Evolutionary conservation across 164 flowering plant genomes (phyloP).

Genomic region (Chimonanthus salicifolius): DNA sequence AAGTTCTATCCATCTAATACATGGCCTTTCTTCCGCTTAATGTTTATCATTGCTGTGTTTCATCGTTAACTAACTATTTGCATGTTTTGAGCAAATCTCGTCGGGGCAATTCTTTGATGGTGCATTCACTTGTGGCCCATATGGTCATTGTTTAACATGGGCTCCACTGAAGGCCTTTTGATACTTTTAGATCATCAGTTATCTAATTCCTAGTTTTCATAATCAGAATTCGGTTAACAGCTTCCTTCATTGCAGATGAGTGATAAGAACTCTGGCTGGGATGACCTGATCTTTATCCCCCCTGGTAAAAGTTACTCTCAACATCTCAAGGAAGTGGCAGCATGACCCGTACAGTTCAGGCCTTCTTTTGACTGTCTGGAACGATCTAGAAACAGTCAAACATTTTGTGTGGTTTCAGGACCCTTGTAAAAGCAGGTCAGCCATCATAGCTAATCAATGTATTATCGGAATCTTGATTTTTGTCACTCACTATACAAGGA

Average conservation of each 20-base stretch:
- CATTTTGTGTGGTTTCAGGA: conserved; percentile 1
- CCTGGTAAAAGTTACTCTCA: conserved; percentile 89
- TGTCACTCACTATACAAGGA: neutral
- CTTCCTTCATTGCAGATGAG: conserved; percentile 42
- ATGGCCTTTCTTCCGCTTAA: neutral
- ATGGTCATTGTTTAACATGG: neutral
- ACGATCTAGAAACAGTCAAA: conserved; percentile 8
- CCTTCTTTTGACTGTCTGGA: conserved; percentile 12
- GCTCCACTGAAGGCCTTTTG: neutral
- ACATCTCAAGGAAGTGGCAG: conserved; percentile 66
- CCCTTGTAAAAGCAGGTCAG: conserved; percentile 25
- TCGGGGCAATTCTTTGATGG: neutral
- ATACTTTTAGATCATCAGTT: neutral
- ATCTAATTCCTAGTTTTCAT: neutral
- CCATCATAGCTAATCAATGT: neutral
- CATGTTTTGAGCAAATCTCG: neutral
- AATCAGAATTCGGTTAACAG: neutral
- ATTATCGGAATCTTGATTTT: neutral
- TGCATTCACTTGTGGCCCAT: neutral
- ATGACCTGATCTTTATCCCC: conserved; percentile 86
- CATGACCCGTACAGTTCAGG: conserved; percentile 21
- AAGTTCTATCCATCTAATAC: neutral
- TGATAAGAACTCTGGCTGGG: conserved; percentile 89
- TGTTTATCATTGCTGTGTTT: neutral
- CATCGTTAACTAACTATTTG: neutral